Evolutionary conservation across 1,139 yeast species (phyloP), one percentile per base, ranked within the genome.

Genomic region (Hanseniaspora sp.): DNA sequence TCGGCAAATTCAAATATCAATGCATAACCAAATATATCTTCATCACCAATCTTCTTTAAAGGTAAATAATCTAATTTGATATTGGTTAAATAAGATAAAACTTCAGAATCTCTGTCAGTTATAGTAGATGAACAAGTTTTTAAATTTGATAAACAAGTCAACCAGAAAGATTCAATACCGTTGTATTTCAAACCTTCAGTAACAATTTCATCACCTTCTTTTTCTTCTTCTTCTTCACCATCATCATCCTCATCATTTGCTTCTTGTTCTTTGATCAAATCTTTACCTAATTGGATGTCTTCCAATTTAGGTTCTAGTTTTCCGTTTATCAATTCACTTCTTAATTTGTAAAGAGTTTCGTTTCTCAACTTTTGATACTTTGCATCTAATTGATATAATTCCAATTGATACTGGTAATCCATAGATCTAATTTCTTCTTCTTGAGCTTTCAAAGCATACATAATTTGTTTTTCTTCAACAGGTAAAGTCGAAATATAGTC

Each of bases 141-240:
- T 62, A 92, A 74, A 71, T 90, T 92, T 69, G 86, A 94, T 71
- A 92, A 74, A 8, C 97, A 95, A 28, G 97, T 92, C 64, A 90
- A 76, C 99, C 99, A 92, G 75, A 92, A 92, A 56, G 86, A 82
- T 55, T 98, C 97, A 63, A 92, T 79, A 61, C 99, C 99, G 60
- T 74, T 74, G 55, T 70, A 69, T 34, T 71, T 74, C 31, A 70
- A 72, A 23, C 72, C 77, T 11, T 71, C 78, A 9, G 72, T 76
- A 7, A 70, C 77, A 13, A 69, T 76, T 7, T 71, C 77, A 18
- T 71, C 76, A 9, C 60, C 63, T 11, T 61, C 73, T 5, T 73
- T 77, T 7, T 73, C 78, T 7, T 71, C 76, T 13, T 73, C 79
- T 37, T 76, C 79, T 23, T 68, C 72, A 8, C 65, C 73, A 5